Conservation (phyloP, 2,329 filamentous ascomycete species). For the Tricladium varicosporioides region DNA sequence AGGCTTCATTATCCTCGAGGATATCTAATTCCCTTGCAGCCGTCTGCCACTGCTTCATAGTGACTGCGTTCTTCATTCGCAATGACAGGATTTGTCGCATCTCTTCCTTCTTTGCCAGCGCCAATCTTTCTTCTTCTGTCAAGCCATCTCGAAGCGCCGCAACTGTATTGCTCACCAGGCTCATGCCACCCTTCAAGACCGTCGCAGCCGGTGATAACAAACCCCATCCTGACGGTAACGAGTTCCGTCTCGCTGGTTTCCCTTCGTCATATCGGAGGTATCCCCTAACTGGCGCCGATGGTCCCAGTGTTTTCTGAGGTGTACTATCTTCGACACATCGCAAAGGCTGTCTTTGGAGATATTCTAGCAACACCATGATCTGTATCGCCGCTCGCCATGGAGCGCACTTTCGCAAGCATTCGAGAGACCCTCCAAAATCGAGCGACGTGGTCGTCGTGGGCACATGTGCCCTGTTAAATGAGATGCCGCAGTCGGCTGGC, state of each 20-base stretch:
- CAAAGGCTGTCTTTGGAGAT: conserved; percentile 21
- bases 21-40: conserved; percentile 76
- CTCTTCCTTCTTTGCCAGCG: conserved; percentile 49
- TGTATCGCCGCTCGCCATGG: conserved; percentile 20
- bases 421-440: too few relatives aligned
- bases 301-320: conserved; percentile 10
- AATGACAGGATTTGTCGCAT: conserved; percentile 61
- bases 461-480: too few relatives aligned
- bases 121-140: conserved; percentile 45
- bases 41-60: conserved; percentile 68
- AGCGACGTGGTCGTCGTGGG: too few relatives aligned
- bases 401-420: conserved; percentile 2
- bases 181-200: conserved; percentile 24
- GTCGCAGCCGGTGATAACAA: conserved; percentile 27
- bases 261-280: conserved; percentile 16
- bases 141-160: conserved; percentile 28
- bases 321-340: conserved; percentile 22
- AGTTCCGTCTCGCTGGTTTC: conserved; percentile 7
- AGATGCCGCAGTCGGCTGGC: too few relatives aligned
- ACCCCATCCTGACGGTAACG: conserved; percentile 19
- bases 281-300: conserved; percentile 18
- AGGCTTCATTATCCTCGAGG: conserved; percentile 75
- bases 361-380: conserved; percentile 31
- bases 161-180: conserved; percentile 29
- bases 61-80: conserved; percentile 65